phyloP scores from a whole-genome alignment of 2,329 filamentous ascomycete species.

The Plenodomus biglobosus region DNA sequence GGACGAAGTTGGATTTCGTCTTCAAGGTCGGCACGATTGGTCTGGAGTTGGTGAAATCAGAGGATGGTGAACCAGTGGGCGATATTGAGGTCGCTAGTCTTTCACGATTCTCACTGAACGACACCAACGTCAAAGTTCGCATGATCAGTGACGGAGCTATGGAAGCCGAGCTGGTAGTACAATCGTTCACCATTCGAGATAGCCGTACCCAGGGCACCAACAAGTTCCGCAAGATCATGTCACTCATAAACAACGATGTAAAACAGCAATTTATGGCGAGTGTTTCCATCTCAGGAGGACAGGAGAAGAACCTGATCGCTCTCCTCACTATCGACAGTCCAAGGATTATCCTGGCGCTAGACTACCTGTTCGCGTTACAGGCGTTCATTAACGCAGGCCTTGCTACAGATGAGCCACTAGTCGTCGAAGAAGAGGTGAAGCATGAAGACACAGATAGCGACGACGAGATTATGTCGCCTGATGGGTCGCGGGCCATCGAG shows the following conservation, averaged over 20 bases:
- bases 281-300: conserved; percentile 84
- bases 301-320: conserved; percentile 79
- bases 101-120: conserved; percentile 90
- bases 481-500: conserved; percentile 26
- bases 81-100: conserved; percentile 78
- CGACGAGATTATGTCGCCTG: conserved; percentile 41
- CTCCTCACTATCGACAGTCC: conserved; percentile 95
- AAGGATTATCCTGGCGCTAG: conserved; percentile 88
- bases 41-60: conserved; percentile 79
- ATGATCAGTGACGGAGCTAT: conserved; percentile 91
- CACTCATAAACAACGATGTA: conserved; percentile 88
- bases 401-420: conserved; percentile 57
- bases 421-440: conserved; percentile 60
- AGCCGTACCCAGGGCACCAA: conserved; percentile 87
- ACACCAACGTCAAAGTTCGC: conserved; percentile 85
- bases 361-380: conserved; percentile 91
- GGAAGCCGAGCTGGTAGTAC: conserved; percentile 89
- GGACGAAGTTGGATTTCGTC: conserved; percentile 90
- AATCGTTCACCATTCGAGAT: conserved; percentile 92
- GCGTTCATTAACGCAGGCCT: conserved; percentile 75
- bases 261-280: conserved; percentile 97
- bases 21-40: conserved; percentile 89
- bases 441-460: conserved; percentile 52
- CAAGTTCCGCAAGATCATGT: conserved; percentile 98
- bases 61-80: conserved; percentile 74